Evolutionary conservation across 2,329 filamentous ascomycete species (phyloP), one percentile per base, ranked within the genome.

Genomic region (Paecilomyces sp.): DNA sequence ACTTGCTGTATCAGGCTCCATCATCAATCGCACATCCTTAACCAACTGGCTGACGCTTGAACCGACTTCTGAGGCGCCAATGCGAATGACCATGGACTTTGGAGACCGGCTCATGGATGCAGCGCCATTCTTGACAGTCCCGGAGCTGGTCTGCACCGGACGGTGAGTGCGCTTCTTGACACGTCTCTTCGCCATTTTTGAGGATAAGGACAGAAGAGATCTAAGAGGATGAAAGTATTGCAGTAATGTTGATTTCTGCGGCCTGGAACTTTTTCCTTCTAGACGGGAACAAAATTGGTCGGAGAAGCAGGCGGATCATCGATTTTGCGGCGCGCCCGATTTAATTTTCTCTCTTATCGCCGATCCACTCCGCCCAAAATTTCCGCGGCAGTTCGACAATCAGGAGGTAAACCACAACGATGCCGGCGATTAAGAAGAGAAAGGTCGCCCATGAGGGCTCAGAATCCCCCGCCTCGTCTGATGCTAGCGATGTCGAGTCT

Each of bases 61-160:
- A 60, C 94, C 94, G 57, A 99, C 91, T 72, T 97, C 91, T 69
- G 92, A 90, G 67, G 92, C 93, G 68, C 94, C 94, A 69, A 97
- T 92, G 67, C 94, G 90, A 75, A 99, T 96, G 60, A 99, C 93
- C 93, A 99, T 97, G 74, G 89, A 95, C 82, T 97, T 97, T 34
- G 94, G 94, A 57, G 87, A 83, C 64, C 87, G 85, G 57, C 83
- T 81, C 61, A 80, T 81, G 25, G 86, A 83, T 60, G 85, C 83
- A 75, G 87, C 85, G 60, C 85, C 82, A 52, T 81, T 79, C 64
- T 83, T 82, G 56, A 71, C 71, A 58, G 69, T 80, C 64, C 64
- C 78, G 67, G 68, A 80, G 68, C 67, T 82, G 67, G 84, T 84
- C 57, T 84, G 83, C 56, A 88, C 85, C 62, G 88, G 86, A 58